phyloP scores from a whole-genome alignment of 257 asterid species.

The Knoxia roxburghii region DNA sequence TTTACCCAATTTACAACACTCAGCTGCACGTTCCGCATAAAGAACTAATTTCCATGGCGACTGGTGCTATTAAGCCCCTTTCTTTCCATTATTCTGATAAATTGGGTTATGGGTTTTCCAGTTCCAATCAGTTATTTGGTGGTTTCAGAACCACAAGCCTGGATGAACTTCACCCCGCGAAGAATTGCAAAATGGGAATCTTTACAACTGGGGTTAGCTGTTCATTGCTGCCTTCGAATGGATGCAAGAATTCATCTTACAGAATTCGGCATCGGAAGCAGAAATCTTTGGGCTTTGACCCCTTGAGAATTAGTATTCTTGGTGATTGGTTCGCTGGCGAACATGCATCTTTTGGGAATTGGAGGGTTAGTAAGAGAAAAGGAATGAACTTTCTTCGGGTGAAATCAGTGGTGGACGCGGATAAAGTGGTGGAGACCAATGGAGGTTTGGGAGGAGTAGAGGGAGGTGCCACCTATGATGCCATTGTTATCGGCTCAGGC shows the following conservation, averaged over 20 bases:
- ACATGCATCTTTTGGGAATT: conserved; percentile 11
- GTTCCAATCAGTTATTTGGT: conserved; percentile 15
- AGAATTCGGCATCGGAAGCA: conserved; percentile 23
- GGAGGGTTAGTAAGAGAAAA: conserved; percentile 26
- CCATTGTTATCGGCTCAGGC: conserved; percentile 90
- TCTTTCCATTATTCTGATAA: conserved; percentile 12
- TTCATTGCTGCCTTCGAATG: conserved; percentile 26
- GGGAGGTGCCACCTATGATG: conserved; percentile 48
- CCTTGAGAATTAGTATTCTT: conserved; percentile 17
- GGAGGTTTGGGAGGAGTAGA: conserved; percentile 20
- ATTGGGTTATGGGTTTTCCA: conserved; percentile 7
- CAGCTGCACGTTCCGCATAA: no score
- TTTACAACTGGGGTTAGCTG: conserved; percentile 28
- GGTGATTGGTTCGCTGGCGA: no score
- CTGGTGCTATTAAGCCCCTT: conserved; percentile 3
- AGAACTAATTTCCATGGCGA: background rate
- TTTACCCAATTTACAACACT: no score
- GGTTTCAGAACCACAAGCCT: conserved; percentile 2
- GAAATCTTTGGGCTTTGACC: no score
- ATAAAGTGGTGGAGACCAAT: conserved; percentile 28
- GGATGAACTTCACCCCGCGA: conserved; percentile 5
- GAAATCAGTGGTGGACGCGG: conserved; percentile 48
- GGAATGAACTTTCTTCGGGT: conserved; percentile 22
- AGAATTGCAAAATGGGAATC: conserved; percentile 34
- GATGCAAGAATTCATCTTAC: conserved; percentile 26